Base-by-base conservation (phyloP, 2,329 filamentous ascomycete species). In the Claviceps monticola region DNA sequence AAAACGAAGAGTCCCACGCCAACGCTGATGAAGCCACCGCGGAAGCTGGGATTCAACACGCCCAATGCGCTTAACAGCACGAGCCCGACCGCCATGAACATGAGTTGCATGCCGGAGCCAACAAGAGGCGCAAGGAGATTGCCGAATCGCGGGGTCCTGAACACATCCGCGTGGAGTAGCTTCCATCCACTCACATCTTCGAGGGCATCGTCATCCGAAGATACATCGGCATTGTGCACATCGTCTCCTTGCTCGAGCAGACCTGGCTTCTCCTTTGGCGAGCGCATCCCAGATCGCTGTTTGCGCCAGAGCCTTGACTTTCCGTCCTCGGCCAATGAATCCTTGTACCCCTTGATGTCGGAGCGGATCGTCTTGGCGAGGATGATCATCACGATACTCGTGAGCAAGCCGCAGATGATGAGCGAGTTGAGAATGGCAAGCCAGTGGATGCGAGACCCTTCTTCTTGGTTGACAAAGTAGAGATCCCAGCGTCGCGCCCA, bases 121-220 rank as follows among this genome's bases (percentile, higher is more conserved):
- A 94, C 74, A 7, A 95, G 71, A 1, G 88, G 88, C 0, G 88
- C 87, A 41, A 95, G 74, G 2, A 95, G 72, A 49, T 81, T 78
- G 29, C 86, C 86, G 56, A 80, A 78, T 2, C 73, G 66, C 0
- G 88, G 88, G 26, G 82, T 73, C 46, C 88, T 79, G 71, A 95
- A 95, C 4, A 94, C 86, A 65, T 95, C 88, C n/a, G 79, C 86
- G 61, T 94, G 87, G 2, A 95, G 74, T 16, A 93, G 72, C 65
- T 95, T 95, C 88, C 88, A 95, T 49, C 88, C 88, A 2, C 86
- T 87, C 29, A 86, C 76, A 59, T 95, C 88, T 60, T 95, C 88
- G 6, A 87, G 65, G 0, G 77, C 69, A 43, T 82, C 82, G 1
- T 70, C 72, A 55, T 75, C 80, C 58, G 66, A 70, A 5, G 74